These are phyloP conservation scores for Emydomyces testavorans DNA, from an alignment of 2,329 filamentous ascomycete genomes.

Conservation along the genomic window DNA sequence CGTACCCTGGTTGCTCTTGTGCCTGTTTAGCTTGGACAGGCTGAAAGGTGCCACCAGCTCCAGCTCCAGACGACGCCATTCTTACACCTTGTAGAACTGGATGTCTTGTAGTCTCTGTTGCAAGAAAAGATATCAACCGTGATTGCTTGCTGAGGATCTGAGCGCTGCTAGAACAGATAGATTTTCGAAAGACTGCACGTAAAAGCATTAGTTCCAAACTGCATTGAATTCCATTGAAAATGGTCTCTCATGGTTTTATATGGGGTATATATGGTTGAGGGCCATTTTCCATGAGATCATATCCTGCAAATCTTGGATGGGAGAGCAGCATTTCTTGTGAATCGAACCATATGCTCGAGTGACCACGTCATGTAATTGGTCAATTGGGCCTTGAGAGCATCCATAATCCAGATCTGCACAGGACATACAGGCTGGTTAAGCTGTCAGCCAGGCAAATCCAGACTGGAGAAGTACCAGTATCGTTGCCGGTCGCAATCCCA, in stretches of 20 bases:
- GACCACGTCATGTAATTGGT: not conserved
- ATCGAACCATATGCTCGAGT: not conserved
- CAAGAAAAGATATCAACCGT: not conserved
- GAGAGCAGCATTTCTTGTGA: not conserved
- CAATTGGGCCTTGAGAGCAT: not conserved
- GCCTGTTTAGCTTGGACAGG: constrained; percentile 12
- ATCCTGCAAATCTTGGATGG: constrained; percentile 8
- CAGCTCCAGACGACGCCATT: constrained; percentile 15
- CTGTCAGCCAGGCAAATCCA: too few relatives aligned
- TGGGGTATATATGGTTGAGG: not conserved
- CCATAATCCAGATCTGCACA: not conserved
- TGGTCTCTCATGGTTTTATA: not conserved
- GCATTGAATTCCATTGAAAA: not conserved
- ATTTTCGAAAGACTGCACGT: not conserved
- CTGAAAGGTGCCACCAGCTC: constrained; percentile 13
- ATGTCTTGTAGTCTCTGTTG: not conserved
- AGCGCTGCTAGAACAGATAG: not conserved
- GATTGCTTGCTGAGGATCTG: not conserved
- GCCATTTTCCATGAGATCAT: constrained; percentile 2
- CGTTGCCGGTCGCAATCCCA: not conserved
- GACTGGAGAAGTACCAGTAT: too few relatives aligned
- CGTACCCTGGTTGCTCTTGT: constrained; percentile 13
- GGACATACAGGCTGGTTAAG: too few relatives aligned
- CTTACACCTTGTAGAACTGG: not conserved
- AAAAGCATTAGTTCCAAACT: not conserved